Evolutionary conservation across 768 basidiomycete species (phyloP), one percentile per base, ranked within the genome.

Genomic region (Kondoa malvinella): DNA sequence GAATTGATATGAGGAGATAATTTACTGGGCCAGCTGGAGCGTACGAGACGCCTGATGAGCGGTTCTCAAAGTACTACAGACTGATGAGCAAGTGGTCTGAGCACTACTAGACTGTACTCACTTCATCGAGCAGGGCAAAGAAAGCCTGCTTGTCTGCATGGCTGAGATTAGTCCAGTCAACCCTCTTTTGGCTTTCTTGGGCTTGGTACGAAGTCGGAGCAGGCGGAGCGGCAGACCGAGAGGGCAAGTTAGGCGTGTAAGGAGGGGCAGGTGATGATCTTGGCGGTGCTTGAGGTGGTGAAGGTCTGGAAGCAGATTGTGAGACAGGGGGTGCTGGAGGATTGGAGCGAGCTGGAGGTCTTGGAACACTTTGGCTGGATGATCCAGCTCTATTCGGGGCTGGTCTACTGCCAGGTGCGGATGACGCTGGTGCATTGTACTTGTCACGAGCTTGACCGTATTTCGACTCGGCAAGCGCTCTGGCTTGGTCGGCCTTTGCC

Each of bases 91-190:
- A n/a, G n/a, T 1, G 17, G 31, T 29, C 31, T 68, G 15, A 30
- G 26, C 21, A 15, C 3, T 15, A 50, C 17, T 14, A 34, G 16
- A n/a, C 40, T 33, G 67, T n/a, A 21, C 66, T 33, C 50, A 69
- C 68, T 33, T 56, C 68, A 64, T 70, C 69, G 1, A 70, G 34
- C 21, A 65, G 31, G 21, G 12, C 25, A 40, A 70, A 70, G 21
- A 70, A 61, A 17, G 59, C 58, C 2, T 69, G 21, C 66, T 70
- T 70, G 17, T 70, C 69, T 29, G 12, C 25, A 1, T 2, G 2
- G 3, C 25, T 27, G 21, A 70, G 31, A 17, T 67, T 63, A 2
- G 25, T 32, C 66, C 66, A 70, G 33, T 70, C 67, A 33, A 70
- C 66, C 21, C 26, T 56, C 4, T 66, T 21, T 26, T 25, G 21